A percentile compares a stretch with the other conserved stretches of the same genome.
These are phyloP conservation scores for Royoungia palumana DNA, from an alignment of 768 basidiomycete species.

Conservation along the genomic window DNA sequence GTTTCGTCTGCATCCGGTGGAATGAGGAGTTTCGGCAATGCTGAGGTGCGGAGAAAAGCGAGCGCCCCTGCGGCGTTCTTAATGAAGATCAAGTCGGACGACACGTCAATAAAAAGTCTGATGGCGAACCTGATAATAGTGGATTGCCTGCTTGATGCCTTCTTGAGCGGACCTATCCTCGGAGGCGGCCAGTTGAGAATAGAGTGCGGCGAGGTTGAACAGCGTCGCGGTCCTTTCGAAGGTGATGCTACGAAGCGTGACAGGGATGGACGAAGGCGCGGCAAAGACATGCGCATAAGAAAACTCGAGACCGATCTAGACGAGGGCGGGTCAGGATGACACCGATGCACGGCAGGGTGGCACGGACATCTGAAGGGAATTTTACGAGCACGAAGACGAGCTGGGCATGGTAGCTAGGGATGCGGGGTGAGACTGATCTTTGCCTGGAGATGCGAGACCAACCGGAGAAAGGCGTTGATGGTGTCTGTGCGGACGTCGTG, in stretches of 20 bases:
- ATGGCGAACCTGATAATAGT: constrained; percentile 60
- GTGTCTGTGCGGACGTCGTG: constrained; percentile 56
- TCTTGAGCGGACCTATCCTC: constrained; percentile 70
- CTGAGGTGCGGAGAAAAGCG: constrained; percentile 54
- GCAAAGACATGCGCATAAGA: constrained; percentile 74
- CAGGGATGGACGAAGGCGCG: constrained; percentile 44
- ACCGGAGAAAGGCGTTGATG: constrained; percentile 56
- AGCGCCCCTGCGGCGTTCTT: constrained; percentile 73
- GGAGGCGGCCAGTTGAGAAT: constrained; percentile 69
- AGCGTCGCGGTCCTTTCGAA: constrained; percentile 79
- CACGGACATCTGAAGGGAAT: constrained; percentile 70
- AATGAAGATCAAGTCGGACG: constrained; percentile 13
- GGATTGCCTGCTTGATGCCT: constrained; percentile 80
- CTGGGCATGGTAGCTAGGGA: constrained; percentile 83
- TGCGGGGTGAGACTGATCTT: constrained; percentile 2
- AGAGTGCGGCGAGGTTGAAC: constrained; percentile 86
- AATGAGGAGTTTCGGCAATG: constrained; percentile 49
- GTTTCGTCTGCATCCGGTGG: constrained; percentile 49
- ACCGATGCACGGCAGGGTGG: constrained; percentile 3
- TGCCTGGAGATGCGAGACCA: constrained; percentile 25
- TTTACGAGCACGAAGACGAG: constrained; percentile 81
- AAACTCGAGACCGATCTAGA: constrained; percentile 66
- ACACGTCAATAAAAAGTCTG: not conserved
- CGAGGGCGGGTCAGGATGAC: constrained; percentile 8
- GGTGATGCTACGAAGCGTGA: constrained; percentile 67